Base-by-base conservation (phyloP, 2,329 filamentous ascomycete genomes). In the Geosmithia morbida region DNA sequence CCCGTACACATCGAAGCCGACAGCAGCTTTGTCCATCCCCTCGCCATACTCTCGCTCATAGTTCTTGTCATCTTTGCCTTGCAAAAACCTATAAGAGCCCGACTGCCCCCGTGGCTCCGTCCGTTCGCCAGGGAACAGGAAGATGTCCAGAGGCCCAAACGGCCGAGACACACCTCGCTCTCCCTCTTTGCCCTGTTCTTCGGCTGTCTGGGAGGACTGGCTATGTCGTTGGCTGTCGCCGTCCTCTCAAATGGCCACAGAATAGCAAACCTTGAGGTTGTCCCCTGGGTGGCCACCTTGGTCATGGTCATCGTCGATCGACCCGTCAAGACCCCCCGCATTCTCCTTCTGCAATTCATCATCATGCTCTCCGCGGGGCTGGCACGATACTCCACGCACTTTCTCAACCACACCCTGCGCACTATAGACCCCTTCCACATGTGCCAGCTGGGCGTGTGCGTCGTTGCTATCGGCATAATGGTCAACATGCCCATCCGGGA, bases 91-190 rank as follows among this genome's bases (percentile, higher is more conserved):
- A 26, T 26, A 26, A 26, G 22, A 26, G 22, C 22, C 22, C 4
- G 22, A 26, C 22, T 26, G 4, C 22, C 22, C 22, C 57, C 55
- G 42, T 72, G 68, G 67, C 55, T 63, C 14, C 61, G 58, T 10
- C 63, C 65, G 2, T 73, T 73, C 49, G 69, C 70, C 2, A 56
- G 59, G 8, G 69, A 73, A 52, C 51, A 62, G 18, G 52, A 44
- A 0, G 53, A 55, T 1, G 51, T 48, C 0, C 40, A 52, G 20
- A 43, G 17, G 19, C 8, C 37, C 17, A 61, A 57, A 40, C 50
- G 55, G 20, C 63, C 52, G 42, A 47, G 51, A 11, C 71, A 26
- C 22, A 8, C 66, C 67, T 65, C 59, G 1, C 51, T 59, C 41
- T 70, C 66, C 64, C 66, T 65, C 1, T 47, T 63, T 3, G 54